These are phyloP conservation scores for Violaceomyces palustris DNA, from an alignment of 1,284 basidiomycete genomes.

Conservation along the genomic window DNA sequence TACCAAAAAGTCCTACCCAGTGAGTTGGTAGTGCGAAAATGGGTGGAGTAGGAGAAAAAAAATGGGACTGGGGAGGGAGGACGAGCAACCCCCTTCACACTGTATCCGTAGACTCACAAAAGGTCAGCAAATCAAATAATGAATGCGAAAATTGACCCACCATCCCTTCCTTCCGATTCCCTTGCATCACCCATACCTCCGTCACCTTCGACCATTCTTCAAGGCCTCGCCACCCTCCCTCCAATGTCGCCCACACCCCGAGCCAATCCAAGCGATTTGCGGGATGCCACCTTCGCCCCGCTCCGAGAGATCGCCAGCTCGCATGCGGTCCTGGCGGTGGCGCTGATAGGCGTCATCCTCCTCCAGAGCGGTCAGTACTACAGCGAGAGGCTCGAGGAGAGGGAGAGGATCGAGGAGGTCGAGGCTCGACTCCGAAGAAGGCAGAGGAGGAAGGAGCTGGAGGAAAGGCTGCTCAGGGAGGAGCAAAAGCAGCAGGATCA, in stretches of 20 bases:
- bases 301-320: conserved; percentile 49
- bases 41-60: too few species aligned
- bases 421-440: conserved; percentile 45
- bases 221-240: conserved; percentile 23
- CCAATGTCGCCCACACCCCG: conserved; percentile 8
- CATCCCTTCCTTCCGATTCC: background rate
- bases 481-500: too few species aligned
- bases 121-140: too few species aligned
- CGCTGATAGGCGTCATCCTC: conserved; percentile 46
- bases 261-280: conserved; percentile 5
- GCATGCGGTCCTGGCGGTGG: conserved; percentile 46
- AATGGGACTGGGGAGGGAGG: too few species aligned
- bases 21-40: too few species aligned
- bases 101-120: too few species aligned
- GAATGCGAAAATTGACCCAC: too few species aligned
- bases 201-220: background rate
- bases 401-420: conserved; percentile 48
- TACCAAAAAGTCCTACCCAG: conserved; percentile 43
- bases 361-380: conserved; percentile 52
- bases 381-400: conserved; percentile 47
- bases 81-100: too few species aligned
- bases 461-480: too few species aligned
- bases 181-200: background rate
- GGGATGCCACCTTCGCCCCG: conserved; percentile 25
- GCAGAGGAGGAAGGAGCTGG: conserved; percentile 35